Evolutionary conservation across 805 yeast genomes (phyloP).

Genomic region (Myxozyma sirexii): DNA sequence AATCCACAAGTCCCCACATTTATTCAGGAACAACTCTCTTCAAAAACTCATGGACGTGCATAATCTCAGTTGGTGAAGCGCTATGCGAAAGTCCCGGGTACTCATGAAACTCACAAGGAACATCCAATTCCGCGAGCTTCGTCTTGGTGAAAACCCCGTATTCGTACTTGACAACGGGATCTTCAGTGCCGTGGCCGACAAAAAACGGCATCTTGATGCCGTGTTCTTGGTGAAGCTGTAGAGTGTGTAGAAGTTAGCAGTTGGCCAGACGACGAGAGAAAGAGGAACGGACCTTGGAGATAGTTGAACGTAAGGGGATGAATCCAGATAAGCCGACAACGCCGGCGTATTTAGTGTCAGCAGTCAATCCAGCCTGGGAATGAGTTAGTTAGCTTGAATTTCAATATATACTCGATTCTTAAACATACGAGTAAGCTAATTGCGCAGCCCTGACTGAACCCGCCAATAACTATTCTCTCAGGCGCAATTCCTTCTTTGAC

Average conservation of each 20-base stretch:
- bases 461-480: constrained; percentile 79
- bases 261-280: too few species aligned
- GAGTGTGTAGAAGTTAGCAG: neutral
- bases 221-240: constrained; percentile 36
- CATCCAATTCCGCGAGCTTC: constrained; percentile 54
- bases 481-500: constrained; percentile 43
- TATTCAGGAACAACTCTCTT: constrained; percentile 39
- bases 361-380: constrained; percentile 48
- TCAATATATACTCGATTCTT: neutral
- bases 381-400: neutral
- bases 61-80: constrained; percentile 66
- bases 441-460: constrained; percentile 95
- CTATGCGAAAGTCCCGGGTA: constrained; percentile 72
- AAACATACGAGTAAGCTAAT: constrained; percentile 56
- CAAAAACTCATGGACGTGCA: constrained; percentile 54
- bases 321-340: constrained; percentile 78
- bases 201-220: constrained; percentile 75
- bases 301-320: constrained; percentile 44
- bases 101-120: constrained; percentile 50
- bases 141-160: constrained; percentile 50
- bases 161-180: constrained; percentile 59
- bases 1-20: neutral
- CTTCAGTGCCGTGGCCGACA: constrained; percentile 85
- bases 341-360: constrained; percentile 73
- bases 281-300: constrained; percentile 29